Conservation (phyloP, 164 flowering plant genomes). For the Chimonanthus salicifolius region DNA sequence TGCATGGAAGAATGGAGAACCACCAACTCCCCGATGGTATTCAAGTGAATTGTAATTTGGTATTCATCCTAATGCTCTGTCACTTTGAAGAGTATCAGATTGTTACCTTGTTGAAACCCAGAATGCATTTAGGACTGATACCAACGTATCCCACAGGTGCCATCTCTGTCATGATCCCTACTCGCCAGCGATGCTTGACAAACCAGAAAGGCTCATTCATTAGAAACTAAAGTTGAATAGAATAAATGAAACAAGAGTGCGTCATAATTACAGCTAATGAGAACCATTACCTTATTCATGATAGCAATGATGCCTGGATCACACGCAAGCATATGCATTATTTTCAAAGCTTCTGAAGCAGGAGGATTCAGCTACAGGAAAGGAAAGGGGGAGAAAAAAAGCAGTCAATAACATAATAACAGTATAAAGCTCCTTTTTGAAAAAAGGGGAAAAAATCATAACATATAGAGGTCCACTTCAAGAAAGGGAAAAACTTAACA, state of each 20-base stretch:
- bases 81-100: background rate
- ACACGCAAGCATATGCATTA: conserved; percentile 95
- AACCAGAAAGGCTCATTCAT: conserved; percentile 7
- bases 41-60: background rate
- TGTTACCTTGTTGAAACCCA: conserved; percentile 86
- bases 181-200: conserved; percentile 85
- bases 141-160: conserved; percentile 98
- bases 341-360: conserved; percentile 74
- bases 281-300: conserved; percentile 74
- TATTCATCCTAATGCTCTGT: background rate
- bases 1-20: background rate
- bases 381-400: background rate
- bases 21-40: background rate
- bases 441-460: no score
- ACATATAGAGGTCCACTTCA: no score
- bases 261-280: background rate
- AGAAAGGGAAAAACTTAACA: no score
- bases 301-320: conserved; percentile 95
- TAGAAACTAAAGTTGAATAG: conserved; percentile 10
- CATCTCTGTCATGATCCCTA: conserved; percentile 95
- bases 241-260: background rate
- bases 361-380: conserved; percentile 75
- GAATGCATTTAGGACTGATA: conserved; percentile 81
- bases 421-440: background rate
- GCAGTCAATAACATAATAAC: background rate